Percentiles rank a stretch among this genome's conserved stretches.
phyloP scores from a whole-genome alignment of 768 basidiomycete genomes.

The Trametopsis cervina region DNA sequence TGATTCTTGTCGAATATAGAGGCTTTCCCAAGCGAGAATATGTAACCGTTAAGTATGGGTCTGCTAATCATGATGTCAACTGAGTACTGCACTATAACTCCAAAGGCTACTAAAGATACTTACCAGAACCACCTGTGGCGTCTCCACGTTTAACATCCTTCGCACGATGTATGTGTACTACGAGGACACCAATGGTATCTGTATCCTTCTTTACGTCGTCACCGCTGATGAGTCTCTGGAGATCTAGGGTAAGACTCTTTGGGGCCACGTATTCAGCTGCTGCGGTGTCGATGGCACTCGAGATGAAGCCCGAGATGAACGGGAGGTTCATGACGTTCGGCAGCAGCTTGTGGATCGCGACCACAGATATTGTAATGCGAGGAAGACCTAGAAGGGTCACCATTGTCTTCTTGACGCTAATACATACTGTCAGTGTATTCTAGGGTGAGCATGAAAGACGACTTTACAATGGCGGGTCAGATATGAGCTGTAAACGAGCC shows the following conservation, averaged over 20 bases:
- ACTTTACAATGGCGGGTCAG: conserved; percentile 54
- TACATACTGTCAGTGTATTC: conserved; percentile 20
- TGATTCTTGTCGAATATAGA: conserved; percentile 65
- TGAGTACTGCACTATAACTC: not conserved
- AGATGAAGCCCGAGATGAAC: conserved; percentile 60
- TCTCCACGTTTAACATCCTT: conserved; percentile 40
- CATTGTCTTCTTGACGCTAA: conserved; percentile 37
- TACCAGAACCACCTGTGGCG: conserved; percentile 29
- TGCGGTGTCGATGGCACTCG: conserved; percentile 57
- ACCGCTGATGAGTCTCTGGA: conserved; percentile 57
- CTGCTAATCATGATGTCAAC: conserved; percentile 16
- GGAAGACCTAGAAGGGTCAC: conserved; percentile 70
- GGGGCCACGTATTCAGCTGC: conserved; percentile 62
- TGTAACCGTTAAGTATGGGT: conserved; percentile 54
- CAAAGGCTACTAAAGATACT: not conserved
- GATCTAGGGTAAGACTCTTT: conserved; percentile 60
- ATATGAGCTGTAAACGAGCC: conserved; percentile 65
- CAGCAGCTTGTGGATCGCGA: conserved; percentile 54
- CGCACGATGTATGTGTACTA: conserved; percentile 60
- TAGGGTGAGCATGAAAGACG: not conserved
- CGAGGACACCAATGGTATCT: conserved; percentile 54
- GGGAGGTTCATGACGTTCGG: conserved; percentile 78
- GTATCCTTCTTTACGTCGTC: conserved; percentile 50
- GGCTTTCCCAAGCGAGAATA: conserved; percentile 61
- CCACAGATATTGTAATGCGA: conserved; percentile 53